Evolutionary conservation across 805 yeast species (phyloP), one percentile per base, ranked within the genome.

Genomic region (Metschnikowia lachancei): DNA sequence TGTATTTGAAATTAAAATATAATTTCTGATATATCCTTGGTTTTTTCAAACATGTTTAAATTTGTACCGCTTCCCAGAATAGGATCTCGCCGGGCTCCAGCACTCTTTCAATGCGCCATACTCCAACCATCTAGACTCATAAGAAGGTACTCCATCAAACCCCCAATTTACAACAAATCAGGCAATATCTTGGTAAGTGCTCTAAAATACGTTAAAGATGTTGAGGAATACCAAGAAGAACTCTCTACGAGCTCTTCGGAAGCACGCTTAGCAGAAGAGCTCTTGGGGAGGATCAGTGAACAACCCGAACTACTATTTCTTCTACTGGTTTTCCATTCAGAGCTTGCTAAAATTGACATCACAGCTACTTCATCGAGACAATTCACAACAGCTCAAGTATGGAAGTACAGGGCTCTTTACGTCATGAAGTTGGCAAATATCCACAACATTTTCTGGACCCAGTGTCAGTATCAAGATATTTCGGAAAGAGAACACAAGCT

Each of bases 401-500:
- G 57, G 52, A 52, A 46, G 39, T 68, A 58, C 49, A 41, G 56
- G 33, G 33, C 49, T 29, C 45, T 52, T 12, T 67, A 58, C 40
- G 28, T 57, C 13, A 43, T 61, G 41, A 59, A 53, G 36, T 68
- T 69, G 28, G 41, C 53, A 1, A 49, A 49, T 9, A 47, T 72
- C 13, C 72, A 72, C 47, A 44, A 56, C 10, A 53, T 64, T 16
- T 72, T 72, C 45, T 72, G 76, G 75, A 70, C 64, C 5, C 55
- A 60, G 41, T 67, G 74, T 46, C 61, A 53, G 18, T 39, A 55
- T 6, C 47, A 53, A 29, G 64, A 66, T 26, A 56, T 70, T 5
- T 61, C 73, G 13, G 56, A 65, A 33, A 66, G 64, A 20, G 50
- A 43, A 9, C 74, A 72, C 51, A 38, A 37, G 36, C 50, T 72